These are phyloP conservation scores for Wickerhamomyces queroliae DNA, from an alignment of 805 yeast genomes.

Conservation along the genomic window DNA sequence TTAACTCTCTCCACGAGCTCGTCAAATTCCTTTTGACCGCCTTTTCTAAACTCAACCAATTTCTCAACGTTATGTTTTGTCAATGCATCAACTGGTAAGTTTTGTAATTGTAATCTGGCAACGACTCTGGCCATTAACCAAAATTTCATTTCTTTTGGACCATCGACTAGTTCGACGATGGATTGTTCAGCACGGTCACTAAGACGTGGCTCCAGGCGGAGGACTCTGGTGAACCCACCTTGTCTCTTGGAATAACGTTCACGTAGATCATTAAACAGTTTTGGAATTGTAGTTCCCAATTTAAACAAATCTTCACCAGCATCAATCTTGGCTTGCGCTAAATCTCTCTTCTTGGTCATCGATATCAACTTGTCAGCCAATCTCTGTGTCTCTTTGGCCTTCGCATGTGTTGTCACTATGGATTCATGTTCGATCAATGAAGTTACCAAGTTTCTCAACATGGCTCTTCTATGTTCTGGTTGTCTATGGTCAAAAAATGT, in stretches of 20 bases:
- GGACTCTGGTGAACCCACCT: slow-evolving; percentile 83
- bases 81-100: slow-evolving; percentile 41
- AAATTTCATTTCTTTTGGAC: slow-evolving; percentile 61
- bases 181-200: slow-evolving; percentile 92
- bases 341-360: slow-evolving; percentile 40
- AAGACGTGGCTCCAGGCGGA: slow-evolving; percentile 76
- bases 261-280: slow-evolving; percentile 58
- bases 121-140: slow-evolving; percentile 79
- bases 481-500: slow-evolving; percentile 10
- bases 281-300: slow-evolving; percentile 49
- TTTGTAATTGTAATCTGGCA: slow-evolving; percentile 71
- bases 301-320: slow-evolving; percentile 40
- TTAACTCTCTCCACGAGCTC: slow-evolving; percentile 58
- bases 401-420: slow-evolving; percentile 66
- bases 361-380: slow-evolving; percentile 60
- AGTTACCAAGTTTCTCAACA: slow-evolving; percentile 60
- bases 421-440: slow-evolving; percentile 66
- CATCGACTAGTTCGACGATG: slow-evolving; percentile 80
- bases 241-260: slow-evolving; percentile 56
- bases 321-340: slow-evolving; percentile 23
- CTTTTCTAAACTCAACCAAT: slow-evolving; percentile 37
- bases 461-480: slow-evolving; percentile 29
- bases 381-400: slow-evolving; percentile 65
- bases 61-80: slow-evolving; percentile 54
- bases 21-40: slow-evolving; percentile 49